These are phyloP conservation scores for Suaeda aralocaspica DNA, from an alignment of 148 eudicot species.

Conservation along the genomic window DNA sequence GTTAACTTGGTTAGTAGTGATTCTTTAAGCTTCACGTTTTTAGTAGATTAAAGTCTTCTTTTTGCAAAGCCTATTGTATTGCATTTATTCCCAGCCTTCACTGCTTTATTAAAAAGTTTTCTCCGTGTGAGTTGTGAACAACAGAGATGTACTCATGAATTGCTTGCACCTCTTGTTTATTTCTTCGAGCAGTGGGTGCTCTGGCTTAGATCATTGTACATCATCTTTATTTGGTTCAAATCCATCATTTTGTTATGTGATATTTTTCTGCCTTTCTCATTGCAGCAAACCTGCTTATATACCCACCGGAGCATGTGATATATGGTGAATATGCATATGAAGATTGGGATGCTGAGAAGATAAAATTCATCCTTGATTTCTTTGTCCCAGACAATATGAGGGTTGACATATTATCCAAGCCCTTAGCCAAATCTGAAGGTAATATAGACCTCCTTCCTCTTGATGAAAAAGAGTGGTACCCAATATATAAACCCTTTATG, in stretches of 20 bases:
- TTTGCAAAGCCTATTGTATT: no score
- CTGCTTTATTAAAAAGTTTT: no score
- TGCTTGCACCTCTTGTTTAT: not conserved
- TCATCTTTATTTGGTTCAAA: not conserved
- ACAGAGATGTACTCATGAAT: not conserved
- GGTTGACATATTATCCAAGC: constrained; percentile 67
- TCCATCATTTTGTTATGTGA: not conserved
- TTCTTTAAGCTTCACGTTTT: no score
- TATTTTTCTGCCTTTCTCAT: constrained; percentile 11
- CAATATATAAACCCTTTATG: not conserved
- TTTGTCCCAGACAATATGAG: constrained; percentile 90
- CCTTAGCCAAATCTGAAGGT: constrained; percentile 56
- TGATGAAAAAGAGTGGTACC: not conserved
- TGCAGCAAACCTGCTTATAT: constrained; percentile 65
- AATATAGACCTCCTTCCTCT: constrained; percentile 14
- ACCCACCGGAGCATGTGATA: constrained; percentile 87
- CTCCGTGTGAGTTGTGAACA: not conserved
- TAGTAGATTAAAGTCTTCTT: no score
- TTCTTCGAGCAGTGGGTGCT: no score
- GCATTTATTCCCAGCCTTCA: no score
- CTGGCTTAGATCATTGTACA: not conserved
- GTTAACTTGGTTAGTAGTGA: no score
- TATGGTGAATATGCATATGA: constrained; percentile 87
- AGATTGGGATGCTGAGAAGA: constrained; percentile 77
- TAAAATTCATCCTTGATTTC: constrained; percentile 48